Base-by-base conservation (phyloP, 1,284 basidiomycete species). In the Pseudozyma flocculosa region DNA sequence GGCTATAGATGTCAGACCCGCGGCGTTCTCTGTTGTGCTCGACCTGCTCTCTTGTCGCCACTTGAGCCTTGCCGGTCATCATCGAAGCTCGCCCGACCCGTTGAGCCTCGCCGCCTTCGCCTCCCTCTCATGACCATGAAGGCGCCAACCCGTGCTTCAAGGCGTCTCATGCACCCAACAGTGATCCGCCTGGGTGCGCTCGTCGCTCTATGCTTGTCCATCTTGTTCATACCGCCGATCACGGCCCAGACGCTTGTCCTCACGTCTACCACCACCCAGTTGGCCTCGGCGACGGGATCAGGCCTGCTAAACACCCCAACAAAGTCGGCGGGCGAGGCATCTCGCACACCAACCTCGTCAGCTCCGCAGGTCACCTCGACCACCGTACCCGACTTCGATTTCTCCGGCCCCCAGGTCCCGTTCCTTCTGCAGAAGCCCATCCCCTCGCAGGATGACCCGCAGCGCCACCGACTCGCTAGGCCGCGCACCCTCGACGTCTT, bases 401-500 rank as follows among this genome's bases (percentile, higher is more conserved):
- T 68, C 30, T 48, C 54, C 13, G 64, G 64, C 11, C 48, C 57
- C 1, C 49, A 60, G 15, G 64, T 68, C 3, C 64, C 64, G 24
- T 68, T 54, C 44, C 38, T 68, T 18, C 48, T 64, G 32, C 61
- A 63, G 36, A 44, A 53, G 22, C 64, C 64, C 18, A 54, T 68
- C 36, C 58, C 62, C 13, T 32, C 62, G 0, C 32, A 47, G 24
- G 44, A 49, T 43, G 44, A 66, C 39, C 48, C 54, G 17, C 49
- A 48, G 3, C 17, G 40, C 19, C 42, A 48, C 2, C 41, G 15
- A 21, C 44, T 41, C 11, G 54, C 57, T 45, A 40, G 43, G 21
- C 47, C 61, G 1, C 64, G 49, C 41, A 58, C 55, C 51, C 57
- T 61, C 34, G 65, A 68, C 41, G 54, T 61, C 44, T 64, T 58